Conservation (phyloP, 768 basidiomycete species). For the Royoungia palumana region DNA sequence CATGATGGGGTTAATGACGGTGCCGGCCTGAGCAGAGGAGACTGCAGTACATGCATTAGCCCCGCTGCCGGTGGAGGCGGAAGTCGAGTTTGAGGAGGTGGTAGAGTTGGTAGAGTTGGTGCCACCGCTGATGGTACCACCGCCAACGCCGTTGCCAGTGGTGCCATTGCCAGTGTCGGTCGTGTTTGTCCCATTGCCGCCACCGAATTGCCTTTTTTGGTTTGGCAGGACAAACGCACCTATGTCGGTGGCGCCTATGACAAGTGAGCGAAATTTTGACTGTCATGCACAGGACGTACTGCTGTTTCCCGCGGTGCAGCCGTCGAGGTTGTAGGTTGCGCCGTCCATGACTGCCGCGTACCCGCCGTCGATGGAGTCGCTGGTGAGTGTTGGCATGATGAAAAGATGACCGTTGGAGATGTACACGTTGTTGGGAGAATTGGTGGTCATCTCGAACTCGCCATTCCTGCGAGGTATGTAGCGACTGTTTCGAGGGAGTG, state of each 20-base stretch:
- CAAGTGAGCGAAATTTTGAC: not conserved
- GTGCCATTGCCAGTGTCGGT: not conserved
- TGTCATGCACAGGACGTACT: not conserved
- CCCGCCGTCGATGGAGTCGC: conserved; percentile 41
- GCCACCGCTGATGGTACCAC: conserved; percentile 6
- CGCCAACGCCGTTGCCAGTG: not conserved
- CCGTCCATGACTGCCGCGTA: conserved; percentile 40
- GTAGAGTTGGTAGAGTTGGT: conserved; percentile 26
- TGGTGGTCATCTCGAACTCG: conserved; percentile 57
- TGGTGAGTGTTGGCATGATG: conserved; percentile 58
- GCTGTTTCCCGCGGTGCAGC: conserved; percentile 28
- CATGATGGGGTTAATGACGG: conserved; percentile 51
- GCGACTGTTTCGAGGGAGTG: not conserved
- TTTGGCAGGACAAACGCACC: conserved; percentile 21
- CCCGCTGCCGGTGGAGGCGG: conserved; percentile 8
- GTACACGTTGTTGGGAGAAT: conserved; percentile 37
- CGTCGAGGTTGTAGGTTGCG: conserved; percentile 34
- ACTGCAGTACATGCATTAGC: conserved; percentile 41
- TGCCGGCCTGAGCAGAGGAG: conserved; percentile 32
- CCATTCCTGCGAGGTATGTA: conserved; percentile 35
- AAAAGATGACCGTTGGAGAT: conserved; percentile 49
- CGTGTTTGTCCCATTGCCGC: not conserved
- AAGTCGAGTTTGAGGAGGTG: conserved; percentile 17
- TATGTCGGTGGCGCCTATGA: conserved; percentile 13
- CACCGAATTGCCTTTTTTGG: conserved; percentile 28